Conservation (phyloP, 345 rosid genomes). For the Euphorbia lathyris region DNA sequence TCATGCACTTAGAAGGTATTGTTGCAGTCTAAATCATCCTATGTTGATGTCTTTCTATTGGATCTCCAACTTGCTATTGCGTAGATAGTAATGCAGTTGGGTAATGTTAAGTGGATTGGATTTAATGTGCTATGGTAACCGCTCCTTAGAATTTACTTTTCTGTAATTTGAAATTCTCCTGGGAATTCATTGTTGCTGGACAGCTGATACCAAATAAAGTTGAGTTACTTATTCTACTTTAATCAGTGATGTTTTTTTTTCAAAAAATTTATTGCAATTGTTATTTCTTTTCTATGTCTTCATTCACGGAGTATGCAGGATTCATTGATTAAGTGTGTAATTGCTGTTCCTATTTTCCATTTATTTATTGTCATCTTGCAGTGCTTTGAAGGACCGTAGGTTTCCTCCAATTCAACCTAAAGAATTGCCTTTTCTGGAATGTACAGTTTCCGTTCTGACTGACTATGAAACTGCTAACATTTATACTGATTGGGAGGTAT, state of each 20-base stretch:
- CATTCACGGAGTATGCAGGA: not conserved
- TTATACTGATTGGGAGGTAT: constrained; percentile 98
- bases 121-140: not conserved
- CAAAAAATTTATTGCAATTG: not conserved
- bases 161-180: not conserved
- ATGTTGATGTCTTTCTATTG: not conserved
- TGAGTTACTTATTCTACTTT: not conserved
- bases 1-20: not conserved
- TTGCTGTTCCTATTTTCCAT: not conserved
- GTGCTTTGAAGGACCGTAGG: constrained; percentile 96
- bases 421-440: constrained; percentile 86
- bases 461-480: constrained; percentile 72
- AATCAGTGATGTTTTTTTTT: not conserved
- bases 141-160: not conserved
- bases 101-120: not conserved
- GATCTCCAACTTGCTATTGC: not conserved
- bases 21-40: not conserved
- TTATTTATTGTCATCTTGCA: constrained; percentile 30
- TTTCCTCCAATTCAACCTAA: constrained; percentile 89
- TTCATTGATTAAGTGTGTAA: not conserved
- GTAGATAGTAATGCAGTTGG: not conserved
- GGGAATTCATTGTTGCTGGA: not conserved
- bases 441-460: constrained; percentile 86
- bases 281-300: not conserved
- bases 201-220: not conserved